Conservation (phyloP, 495 filamentous ascomycete species). For the Filosporella fistucella region DNA sequence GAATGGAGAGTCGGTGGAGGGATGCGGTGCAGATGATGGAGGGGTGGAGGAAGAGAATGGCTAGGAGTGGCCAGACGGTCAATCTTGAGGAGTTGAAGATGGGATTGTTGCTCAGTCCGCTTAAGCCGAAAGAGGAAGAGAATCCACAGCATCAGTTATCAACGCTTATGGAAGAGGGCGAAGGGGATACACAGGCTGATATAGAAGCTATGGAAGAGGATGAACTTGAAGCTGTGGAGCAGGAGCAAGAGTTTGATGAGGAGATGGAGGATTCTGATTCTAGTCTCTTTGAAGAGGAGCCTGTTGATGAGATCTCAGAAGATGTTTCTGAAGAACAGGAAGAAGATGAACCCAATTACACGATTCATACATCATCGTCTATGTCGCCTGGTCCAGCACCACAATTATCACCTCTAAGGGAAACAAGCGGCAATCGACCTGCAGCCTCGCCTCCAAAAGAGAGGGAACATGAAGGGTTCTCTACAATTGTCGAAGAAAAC, state of each 20-base stretch:
- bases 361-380: constrained; percentile 19
- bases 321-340: constrained; percentile 31
- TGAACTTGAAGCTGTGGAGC: constrained; percentile 8
- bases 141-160: constrained; percentile 32
- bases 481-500: constrained; percentile 41
- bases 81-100: constrained; percentile 79
- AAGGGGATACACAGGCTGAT: constrained; percentile 30
- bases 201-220: constrained; percentile 24
- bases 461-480: constrained; percentile 39
- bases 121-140: constrained; percentile 46
- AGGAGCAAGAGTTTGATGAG: constrained; percentile 33
- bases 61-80: constrained; percentile 70
- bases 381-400: constrained; percentile 27
- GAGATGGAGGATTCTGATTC: constrained; percentile 10
- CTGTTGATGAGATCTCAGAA: constrained; percentile 21
- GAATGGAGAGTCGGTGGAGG: constrained; percentile 85
- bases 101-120: constrained; percentile 63
- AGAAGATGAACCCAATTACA: constrained; percentile 23
- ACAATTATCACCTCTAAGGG: constrained; percentile 40
- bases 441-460: constrained; percentile 19
- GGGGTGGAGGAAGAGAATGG: constrained; percentile 82
- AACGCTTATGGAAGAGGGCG: constrained; percentile 36
- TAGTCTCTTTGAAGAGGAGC: constrained; percentile 20
- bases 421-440: constrained; percentile 34
- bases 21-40: constrained; percentile 90